Evolutionary conservation across 2,329 filamentous ascomycete genomes (phyloP), one percentile per base, ranked within the genome.

Genomic region (Onygenales sp.): DNA sequence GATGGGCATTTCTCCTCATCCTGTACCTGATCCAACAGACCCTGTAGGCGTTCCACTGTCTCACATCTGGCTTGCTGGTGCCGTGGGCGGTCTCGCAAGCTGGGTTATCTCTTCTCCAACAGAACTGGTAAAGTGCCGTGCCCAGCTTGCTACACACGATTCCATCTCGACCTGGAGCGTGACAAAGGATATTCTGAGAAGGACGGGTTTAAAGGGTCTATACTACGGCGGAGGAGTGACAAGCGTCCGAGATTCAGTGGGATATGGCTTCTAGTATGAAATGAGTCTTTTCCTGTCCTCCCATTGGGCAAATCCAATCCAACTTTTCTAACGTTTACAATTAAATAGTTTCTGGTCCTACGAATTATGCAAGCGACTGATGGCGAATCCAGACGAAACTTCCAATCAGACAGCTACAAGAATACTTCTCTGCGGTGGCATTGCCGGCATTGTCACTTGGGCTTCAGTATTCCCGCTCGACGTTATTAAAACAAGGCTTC

Each of bases 371-470:
- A 88, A 85, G 57, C 77, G 81, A 37, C 73, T 75, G 52, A 75
- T 83, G 68, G 73, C 73, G 14, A 71, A 70, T 37, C 61, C 66
- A 13, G 58, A 72, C 47, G 74, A 78, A 53, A 72, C 70, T 10
- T 68, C 78, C 17, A 64, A 77, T 70, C 63, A 75, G 50, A 68
- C 72, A 51, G 79, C 84, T 1, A 70, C 80, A 37, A 86, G 84
- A 60, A 80, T 88, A 14, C 72, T 97, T 5, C 68, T 96, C 1
- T 94, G 89, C 61, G 92, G 92, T 45, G 92, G 92, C 0, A 67
- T 96, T 49, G 91, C 92, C 5, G 92, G 92, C 0, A 80, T 96
- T 17, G 80, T 87, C 40, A 94, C 90, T 0, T 97, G 92, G 92
- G 84, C 82, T 4, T 92, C 86, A 54, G 83, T 97, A 32, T 97